Evolutionary conservation across 163 green algal genomes (phyloP), one percentile per base, ranked within the genome.

Genomic region (Scenedesmus sp.): DNA sequence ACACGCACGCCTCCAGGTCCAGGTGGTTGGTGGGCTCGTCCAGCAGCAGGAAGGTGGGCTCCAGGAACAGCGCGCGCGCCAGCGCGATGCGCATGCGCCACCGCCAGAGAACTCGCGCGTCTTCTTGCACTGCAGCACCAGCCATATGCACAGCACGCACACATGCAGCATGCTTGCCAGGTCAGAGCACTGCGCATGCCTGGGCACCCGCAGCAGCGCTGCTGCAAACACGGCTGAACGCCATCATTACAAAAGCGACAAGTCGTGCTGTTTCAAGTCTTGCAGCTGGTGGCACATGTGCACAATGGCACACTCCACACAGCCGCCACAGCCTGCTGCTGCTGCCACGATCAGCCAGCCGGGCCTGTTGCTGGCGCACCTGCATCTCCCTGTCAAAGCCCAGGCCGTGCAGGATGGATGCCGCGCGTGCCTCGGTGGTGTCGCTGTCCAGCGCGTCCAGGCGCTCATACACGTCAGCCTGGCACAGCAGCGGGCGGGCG

Each of bases 81-180:
- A 99, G 96, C 7, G 97, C 96, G 81, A 99, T 98, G 76, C 98
- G 96, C 98, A 99, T 99, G 76, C 98, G 95, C 98, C 98, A 99
- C 98, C 98, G 81, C 98, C 98, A 78, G 93, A 97, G 80, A 99
- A 98, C 90, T 99, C 98, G 18, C 95, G 93, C 22, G 97, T 99
- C 90, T 94, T 93, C 86, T 91, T 94, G 61, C 22, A 1, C 91
- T 94, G 91, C 68, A 70, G 16, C 43, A 46, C 37, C 10, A 18
- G 40, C 15, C n/a, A 10, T 12, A 12, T 9, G 33, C 26, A 9
- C 2, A 0, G 61, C 46, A 49, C 30, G 37, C 42, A 76, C 15
- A 20, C 2, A 85, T 1, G 30, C 9, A 33, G 79, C 43, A 43
- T 68, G 18, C 15, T 68, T 12, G 68, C 49, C 10, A 56, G 49